phyloP scores from a whole-genome alignment of 2,329 filamentous ascomycete species.

The Paraconiothyrium sp. region DNA sequence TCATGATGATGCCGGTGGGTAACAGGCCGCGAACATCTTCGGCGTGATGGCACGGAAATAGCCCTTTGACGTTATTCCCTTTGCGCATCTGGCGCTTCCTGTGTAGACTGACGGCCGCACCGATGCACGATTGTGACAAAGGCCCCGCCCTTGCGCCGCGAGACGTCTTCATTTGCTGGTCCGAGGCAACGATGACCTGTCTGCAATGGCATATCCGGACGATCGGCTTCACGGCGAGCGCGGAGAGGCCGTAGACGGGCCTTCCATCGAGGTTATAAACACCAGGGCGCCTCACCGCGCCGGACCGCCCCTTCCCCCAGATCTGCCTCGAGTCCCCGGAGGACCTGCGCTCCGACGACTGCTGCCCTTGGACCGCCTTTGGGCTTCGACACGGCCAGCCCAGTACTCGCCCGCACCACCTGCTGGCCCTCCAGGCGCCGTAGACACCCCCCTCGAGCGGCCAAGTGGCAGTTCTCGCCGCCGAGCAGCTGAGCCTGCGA shows the following conservation, averaged over 20 bases:
- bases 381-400: not conserved
- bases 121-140: not conserved
- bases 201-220: conserved; percentile 22
- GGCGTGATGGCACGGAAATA: not conserved
- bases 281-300: conserved; percentile 22
- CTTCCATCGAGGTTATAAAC: conserved; percentile 45
- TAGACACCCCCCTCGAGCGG: not conserved
- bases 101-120: not conserved
- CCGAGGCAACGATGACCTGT: not conserved
- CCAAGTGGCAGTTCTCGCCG: not conserved
- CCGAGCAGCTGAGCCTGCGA: not conserved
- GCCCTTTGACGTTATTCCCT: not conserved
- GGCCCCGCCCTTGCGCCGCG: not conserved
- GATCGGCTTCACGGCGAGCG: conserved; percentile 32
- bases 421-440: not conserved
- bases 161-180: conserved; percentile 8
- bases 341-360: not conserved
- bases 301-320: not conserved
- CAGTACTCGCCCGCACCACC: not conserved
- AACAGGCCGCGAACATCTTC: not conserved
- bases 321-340: not conserved
- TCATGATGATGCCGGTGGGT: conserved; percentile 4
- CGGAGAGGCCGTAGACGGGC: conserved; percentile 46
- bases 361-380: not conserved
- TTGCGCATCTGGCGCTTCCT: conserved; percentile 1